phyloP scores from a whole-genome alignment of 768 basidiomycete species.

The Agaricus sinodeliciosus region DNA sequence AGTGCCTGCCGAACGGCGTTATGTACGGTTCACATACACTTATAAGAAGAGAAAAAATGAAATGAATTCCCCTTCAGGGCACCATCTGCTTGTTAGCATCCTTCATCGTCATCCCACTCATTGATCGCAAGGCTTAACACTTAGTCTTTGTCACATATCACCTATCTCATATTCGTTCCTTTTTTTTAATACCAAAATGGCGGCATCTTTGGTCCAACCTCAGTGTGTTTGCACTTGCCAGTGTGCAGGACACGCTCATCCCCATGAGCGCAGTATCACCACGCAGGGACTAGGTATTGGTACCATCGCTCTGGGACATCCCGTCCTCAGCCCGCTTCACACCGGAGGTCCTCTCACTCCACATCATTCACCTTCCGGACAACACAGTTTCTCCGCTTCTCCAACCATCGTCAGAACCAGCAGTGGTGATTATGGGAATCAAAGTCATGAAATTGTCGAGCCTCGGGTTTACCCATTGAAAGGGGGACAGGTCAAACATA shows the following conservation, averaged over 20 bases:
- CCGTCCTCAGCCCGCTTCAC: not conserved
- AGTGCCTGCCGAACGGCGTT: no score
- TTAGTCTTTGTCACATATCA: no score
- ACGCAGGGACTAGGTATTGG: not conserved
- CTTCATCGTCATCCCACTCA: no score
- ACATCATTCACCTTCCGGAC: not conserved
- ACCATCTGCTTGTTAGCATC: no score
- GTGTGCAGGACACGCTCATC: not conserved
- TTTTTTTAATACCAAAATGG: not conserved
- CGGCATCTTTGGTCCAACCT: constrained; percentile 2
- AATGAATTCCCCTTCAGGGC: no score
- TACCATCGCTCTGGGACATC: not conserved
- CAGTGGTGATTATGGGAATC: not conserved
- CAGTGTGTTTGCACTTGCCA: not conserved
- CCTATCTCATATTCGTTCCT: not conserved
- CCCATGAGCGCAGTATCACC: not conserved
- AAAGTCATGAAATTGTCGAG: not conserved
- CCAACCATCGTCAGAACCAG: not conserved
- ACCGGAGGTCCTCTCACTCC: not conserved
- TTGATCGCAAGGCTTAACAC: no score
- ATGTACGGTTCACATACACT: no score
- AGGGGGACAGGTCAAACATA: constrained; percentile 8
- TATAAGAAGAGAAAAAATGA: no score
- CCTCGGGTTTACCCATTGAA: constrained; percentile 6
- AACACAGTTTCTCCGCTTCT: constrained; percentile 1